These are phyloP conservation scores for Meyerozyma sp. DNA, from an alignment of 1,139 yeast species.

Conservation along the genomic window DNA sequence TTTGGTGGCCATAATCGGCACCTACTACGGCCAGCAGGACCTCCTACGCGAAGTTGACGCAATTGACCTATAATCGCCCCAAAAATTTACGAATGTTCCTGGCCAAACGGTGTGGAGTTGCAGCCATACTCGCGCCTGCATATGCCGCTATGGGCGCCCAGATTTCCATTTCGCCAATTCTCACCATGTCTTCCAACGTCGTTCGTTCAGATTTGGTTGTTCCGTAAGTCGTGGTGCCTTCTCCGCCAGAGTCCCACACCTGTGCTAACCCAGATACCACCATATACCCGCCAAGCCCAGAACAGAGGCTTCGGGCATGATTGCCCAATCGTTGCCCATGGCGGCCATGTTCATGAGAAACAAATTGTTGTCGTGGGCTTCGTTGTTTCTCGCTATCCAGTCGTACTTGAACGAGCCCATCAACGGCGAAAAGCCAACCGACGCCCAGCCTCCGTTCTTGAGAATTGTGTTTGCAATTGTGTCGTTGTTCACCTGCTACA, in stretches of 20 bases:
- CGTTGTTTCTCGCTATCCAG: constrained; percentile 39
- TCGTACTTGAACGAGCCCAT: constrained; percentile 32
- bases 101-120: no score
- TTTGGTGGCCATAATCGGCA: constrained; percentile 28
- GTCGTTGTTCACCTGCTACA: constrained; percentile 47
- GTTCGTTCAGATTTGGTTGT: constrained; percentile 21
- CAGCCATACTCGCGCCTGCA: background rate
- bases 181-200: background rate
- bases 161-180: background rate
- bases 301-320: constrained; percentile 37
- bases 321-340: constrained; percentile 63
- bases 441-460: constrained; percentile 38
- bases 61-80: background rate
- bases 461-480: constrained; percentile 42
- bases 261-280: constrained; percentile 26
- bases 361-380: constrained; percentile 50
- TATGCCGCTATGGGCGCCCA: background rate
- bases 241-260: background rate
- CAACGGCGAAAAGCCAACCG: constrained; percentile 15
- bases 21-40: constrained; percentile 36
- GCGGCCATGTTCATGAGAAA: constrained; percentile 60
- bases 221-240: constrained; percentile 10
- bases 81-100: background rate
- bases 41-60: constrained; percentile 9
- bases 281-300: constrained; percentile 49